These are phyloP conservation scores for Larix sibirica DNA, from an alignment of 83 land plant species.

Conservation along the genomic window DNA sequence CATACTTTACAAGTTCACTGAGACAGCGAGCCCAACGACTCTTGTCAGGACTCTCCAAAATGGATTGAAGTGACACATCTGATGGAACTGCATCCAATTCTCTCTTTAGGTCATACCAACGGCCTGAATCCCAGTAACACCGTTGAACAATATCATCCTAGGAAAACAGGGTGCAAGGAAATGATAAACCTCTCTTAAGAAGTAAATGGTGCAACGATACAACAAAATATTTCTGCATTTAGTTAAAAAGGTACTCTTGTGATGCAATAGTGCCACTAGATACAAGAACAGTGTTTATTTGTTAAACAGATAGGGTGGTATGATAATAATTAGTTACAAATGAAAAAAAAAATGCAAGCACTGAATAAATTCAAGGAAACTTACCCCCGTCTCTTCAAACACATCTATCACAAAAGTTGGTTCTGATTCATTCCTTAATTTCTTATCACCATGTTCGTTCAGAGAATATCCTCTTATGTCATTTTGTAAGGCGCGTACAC, in stretches of 20 bases:
- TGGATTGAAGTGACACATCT: constrained; percentile 84
- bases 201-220: neutral
- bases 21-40: constrained; percentile 97
- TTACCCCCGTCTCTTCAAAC: constrained; percentile 96
- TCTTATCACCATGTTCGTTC: constrained; percentile 40
- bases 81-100: constrained; percentile 88
- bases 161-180: neutral
- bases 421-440: constrained; percentile 56
- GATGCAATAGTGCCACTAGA: neutral
- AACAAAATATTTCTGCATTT: neutral
- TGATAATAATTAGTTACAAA: neutral
- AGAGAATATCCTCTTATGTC: constrained; percentile 59
- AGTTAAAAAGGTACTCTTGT: neutral
- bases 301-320: neutral
- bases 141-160: constrained; percentile 98
- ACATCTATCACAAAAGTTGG: constrained; percentile 96
- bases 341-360: neutral
- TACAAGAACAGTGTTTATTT: neutral
- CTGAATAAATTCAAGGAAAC: constrained; percentile 11
- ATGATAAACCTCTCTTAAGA: neutral
- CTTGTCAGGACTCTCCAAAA: constrained; percentile 92
- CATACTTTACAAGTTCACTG: constrained; percentile 90
- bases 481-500: constrained; percentile 91
- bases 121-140: constrained; percentile 97
- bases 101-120: constrained; percentile 88